Conservation (phyloP, 352 stramenopile species). For the Lagenidium giganteum region DNA sequence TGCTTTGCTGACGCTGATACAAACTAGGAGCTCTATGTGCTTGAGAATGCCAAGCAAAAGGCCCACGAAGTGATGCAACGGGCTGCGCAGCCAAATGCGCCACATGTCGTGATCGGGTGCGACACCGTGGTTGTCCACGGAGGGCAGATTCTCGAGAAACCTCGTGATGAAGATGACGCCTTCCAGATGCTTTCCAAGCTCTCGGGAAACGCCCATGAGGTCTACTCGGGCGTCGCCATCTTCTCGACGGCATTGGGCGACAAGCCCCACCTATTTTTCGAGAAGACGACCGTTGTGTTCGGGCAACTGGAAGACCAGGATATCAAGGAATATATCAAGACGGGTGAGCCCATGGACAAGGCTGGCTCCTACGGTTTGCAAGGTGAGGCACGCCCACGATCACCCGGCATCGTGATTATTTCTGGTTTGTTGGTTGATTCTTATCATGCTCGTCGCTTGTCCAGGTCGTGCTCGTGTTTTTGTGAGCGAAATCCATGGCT, state of each 20-base stretch:
- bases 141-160: slow-evolving; percentile 88
- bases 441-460: too few relatives aligned
- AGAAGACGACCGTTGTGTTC: slow-evolving; percentile 61
- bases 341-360: slow-evolving; percentile 91
- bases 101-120: slow-evolving; percentile 73
- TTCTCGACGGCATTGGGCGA: slow-evolving; percentile 39
- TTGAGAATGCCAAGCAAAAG: slow-evolving; percentile 78
- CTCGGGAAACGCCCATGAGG: slow-evolving; percentile 67
- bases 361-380: slow-evolving; percentile 89
- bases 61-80: slow-evolving; percentile 63
- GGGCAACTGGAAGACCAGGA: slow-evolving; percentile 43
- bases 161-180: slow-evolving; percentile 72
- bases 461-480: slow-evolving; percentile 67
- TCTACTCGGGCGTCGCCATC: slow-evolving; percentile 87
- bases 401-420: not conserved
- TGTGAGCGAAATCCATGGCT: slow-evolving; percentile 74
- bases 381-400: too few relatives aligned
- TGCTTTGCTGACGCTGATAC: not conserved
- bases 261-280: slow-evolving; percentile 64
- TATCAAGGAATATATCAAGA: slow-evolving; percentile 85
- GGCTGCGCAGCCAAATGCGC: slow-evolving; percentile 11
- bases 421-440: not conserved
- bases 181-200: slow-evolving; percentile 75
- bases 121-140: slow-evolving; percentile 87
- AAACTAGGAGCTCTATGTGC: slow-evolving; percentile 55